These are phyloP conservation scores for Syncephalastrum racemosum DNA, from an alignment of 371 early-diverging fungal species.

Conservation along the genomic window DNA sequence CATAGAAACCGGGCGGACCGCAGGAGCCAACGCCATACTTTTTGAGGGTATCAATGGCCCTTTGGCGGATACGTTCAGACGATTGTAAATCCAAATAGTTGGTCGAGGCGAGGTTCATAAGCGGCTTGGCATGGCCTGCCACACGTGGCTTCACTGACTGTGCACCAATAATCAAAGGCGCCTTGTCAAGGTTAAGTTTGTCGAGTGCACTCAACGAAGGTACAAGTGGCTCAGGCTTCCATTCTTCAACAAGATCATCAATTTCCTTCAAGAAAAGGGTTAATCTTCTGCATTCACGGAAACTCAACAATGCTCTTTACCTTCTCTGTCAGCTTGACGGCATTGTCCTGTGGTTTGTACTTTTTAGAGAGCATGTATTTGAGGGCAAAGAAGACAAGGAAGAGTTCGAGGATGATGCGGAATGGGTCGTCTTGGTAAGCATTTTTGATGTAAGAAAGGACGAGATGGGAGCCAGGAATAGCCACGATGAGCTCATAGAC, in stretches of 20 bases:
- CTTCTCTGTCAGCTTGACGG: slow-evolving; percentile 83
- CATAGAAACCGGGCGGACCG: slow-evolving; percentile 99
- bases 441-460: slow-evolving; percentile 81
- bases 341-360: slow-evolving; percentile 82
- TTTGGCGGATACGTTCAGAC: slow-evolving; percentile 77
- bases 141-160: slow-evolving; percentile 61
- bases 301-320: slow-evolving; percentile 31
- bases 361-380: slow-evolving; percentile 87
- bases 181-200: slow-evolving; percentile 75
- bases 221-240: slow-evolving; percentile 97
- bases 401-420: slow-evolving; percentile 84
- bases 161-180: slow-evolving; percentile 73
- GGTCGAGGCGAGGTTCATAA: slow-evolving; percentile 83
- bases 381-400: slow-evolving; percentile 85
- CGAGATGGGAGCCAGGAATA: slow-evolving; percentile 79
- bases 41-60: slow-evolving; percentile 85
- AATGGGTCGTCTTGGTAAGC: slow-evolving; percentile 97
- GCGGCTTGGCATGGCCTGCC: slow-evolving; percentile 50
- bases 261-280: slow-evolving; percentile 63
- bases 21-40: slow-evolving; percentile 99
- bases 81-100: slow-evolving; percentile 87
- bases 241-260: slow-evolving; percentile 93
- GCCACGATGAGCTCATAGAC: slow-evolving; percentile 38
- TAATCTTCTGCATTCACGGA: no score
- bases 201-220: slow-evolving; percentile 73